phyloP scores from a whole-genome alignment of 495 filamentous ascomycete species.

The Podospora pseudocomata region DNA sequence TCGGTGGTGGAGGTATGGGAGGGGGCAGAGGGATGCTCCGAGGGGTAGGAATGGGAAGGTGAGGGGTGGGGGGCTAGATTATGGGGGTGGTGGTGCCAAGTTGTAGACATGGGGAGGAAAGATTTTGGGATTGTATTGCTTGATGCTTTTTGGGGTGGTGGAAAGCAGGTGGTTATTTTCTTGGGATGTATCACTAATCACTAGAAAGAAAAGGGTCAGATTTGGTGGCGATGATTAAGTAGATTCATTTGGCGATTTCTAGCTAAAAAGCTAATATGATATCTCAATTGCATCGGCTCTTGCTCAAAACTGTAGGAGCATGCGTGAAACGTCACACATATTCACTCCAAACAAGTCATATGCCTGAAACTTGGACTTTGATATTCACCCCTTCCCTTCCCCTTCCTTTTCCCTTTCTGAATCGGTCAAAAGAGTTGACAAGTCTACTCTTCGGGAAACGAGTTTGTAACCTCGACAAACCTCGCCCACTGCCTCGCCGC shows the following conservation, averaged over 20 bases:
- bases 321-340: too few relatives aligned
- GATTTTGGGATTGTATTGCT: neutral
- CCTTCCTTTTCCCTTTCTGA: neutral
- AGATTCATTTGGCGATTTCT: neutral
- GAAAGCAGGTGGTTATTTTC: neutral
- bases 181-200: neutral
- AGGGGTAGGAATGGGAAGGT: neutral
- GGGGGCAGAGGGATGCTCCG: neutral
- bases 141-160: neutral
- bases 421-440: neutral
- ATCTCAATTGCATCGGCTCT: too few relatives aligned
- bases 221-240: neutral
- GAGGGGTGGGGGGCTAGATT: neutral
- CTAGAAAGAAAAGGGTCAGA: neutral
- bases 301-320: too few relatives aligned
- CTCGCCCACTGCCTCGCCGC: constrained; percentile 68
- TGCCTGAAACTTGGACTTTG: too few relatives aligned
- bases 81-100: neutral
- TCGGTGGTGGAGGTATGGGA: neutral
- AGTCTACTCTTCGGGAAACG: constrained; percentile 22
- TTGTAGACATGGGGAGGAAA: neutral
- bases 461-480: constrained; percentile 60
- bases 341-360: too few relatives aligned
- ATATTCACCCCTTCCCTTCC: neutral
- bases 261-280: neutral